A percentile compares a stretch with the other conserved stretches of the same genome.
Evolutionary conservation across 2,329 filamentous ascomycete species (phyloP).

Genomic region (Saccharata proteae): DNA sequence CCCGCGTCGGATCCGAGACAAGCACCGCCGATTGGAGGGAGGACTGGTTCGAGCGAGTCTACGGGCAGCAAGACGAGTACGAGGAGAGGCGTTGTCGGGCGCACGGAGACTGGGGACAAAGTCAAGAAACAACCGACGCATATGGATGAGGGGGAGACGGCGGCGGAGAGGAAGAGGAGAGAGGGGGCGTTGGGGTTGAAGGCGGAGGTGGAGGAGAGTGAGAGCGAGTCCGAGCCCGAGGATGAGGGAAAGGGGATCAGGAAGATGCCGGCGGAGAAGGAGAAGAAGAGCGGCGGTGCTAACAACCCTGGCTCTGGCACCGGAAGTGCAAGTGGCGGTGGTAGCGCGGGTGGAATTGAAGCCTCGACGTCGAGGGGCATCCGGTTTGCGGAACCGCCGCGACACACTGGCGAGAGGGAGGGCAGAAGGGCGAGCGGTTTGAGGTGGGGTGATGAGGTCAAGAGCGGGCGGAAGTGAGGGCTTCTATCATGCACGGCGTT

Average conservation of each 20-base stretch:
- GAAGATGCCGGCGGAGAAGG: slow-evolving; percentile 2
- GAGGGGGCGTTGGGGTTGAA: slow-evolving; percentile 58
- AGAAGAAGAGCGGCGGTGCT: slow-evolving; percentile 1
- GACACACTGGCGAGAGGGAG: not conserved
- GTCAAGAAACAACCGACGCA: slow-evolving; percentile 6
- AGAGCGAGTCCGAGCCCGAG: slow-evolving; percentile 42
- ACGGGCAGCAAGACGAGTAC: not conserved
- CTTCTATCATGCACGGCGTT: not conserved
- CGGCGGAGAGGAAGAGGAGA: slow-evolving; percentile 60
- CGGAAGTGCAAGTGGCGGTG: no score
- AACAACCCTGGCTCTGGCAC: not conserved
- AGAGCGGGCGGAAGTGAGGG: not conserved
- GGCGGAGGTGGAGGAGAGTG: slow-evolving; percentile 17
- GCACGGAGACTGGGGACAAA: slow-evolving; percentile 10
- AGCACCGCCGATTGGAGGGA: not conserved
- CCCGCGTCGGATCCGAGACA: slow-evolving; percentile 27
- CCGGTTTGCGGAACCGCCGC: slow-evolving; percentile 10
- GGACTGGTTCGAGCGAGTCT: slow-evolving; percentile 1
- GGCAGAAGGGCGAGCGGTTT: slow-evolving; percentile 6
- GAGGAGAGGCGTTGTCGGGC: slow-evolving; percentile 1
- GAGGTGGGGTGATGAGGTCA: slow-evolving; percentile 1
- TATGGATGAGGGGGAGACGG: slow-evolving; percentile 49
- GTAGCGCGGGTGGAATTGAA: no score
- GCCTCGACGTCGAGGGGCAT: no score
- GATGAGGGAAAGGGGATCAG: slow-evolving; percentile 8